phyloP scores from a whole-genome alignment of 2,329 filamentous ascomycete species.

The Tolypocladium tropicale region DNA sequence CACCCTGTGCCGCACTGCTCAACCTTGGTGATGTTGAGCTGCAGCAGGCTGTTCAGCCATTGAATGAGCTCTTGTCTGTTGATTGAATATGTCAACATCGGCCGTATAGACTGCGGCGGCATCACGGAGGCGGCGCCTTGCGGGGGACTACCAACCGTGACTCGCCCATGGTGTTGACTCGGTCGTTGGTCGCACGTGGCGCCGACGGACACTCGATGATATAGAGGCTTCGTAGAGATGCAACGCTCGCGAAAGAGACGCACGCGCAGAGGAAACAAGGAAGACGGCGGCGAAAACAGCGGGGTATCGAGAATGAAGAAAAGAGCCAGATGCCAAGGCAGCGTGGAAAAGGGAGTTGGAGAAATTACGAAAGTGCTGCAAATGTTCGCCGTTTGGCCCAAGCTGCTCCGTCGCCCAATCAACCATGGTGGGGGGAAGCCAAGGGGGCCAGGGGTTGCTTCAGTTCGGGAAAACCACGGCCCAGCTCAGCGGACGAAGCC shows the following conservation, averaged over 20 bases:
- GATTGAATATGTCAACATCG: background rate
- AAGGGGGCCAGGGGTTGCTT: background rate
- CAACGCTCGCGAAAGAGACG: slow-evolving; percentile 2
- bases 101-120: background rate
- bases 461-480: slow-evolving; percentile 11
- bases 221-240: background rate
- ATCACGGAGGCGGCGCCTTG: background rate
- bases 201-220: background rate
- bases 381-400: background rate
- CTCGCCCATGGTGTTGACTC: slow-evolving; percentile 33
- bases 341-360: slow-evolving; percentile 7
- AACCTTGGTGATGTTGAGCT: slow-evolving; percentile 96
- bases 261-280: slow-evolving; percentile 1
- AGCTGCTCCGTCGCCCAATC: slow-evolving; percentile 24
- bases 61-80: slow-evolving; percentile 85
- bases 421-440: slow-evolving; percentile 22
- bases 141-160: slow-evolving; percentile 27
- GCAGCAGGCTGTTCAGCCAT: slow-evolving; percentile 96
- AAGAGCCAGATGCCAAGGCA: slow-evolving; percentile 3
- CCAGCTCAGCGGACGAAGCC: background rate
- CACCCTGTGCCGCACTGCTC: slow-evolving; percentile 98
- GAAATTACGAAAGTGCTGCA: slow-evolving; percentile 4
- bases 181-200: slow-evolving; percentile 2
- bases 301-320: slow-evolving; percentile 1
- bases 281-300: background rate